phyloP scores from a whole-genome alignment of 2,329 filamentous ascomycete species.

The Aspergillus pseudoterreus region DNA sequence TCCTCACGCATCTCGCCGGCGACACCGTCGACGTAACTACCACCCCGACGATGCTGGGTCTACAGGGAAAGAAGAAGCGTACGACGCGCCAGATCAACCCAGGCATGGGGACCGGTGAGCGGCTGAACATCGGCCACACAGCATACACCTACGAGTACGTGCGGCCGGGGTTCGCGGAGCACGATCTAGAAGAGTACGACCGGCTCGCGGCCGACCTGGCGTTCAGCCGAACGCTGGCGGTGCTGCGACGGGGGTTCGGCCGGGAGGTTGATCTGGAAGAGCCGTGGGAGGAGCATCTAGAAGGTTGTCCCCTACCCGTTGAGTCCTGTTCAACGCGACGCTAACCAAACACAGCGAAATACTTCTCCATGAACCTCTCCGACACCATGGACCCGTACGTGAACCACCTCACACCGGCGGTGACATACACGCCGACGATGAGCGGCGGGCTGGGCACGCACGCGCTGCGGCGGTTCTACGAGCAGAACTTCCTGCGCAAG shows the following conservation, averaged over 20 bases:
- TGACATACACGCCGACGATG: slow-evolving; percentile 34
- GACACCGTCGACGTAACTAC: slow-evolving; percentile 47
- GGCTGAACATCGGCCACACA: slow-evolving; percentile 29
- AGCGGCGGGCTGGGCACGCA: slow-evolving; percentile 41
- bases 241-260: slow-evolving; percentile 59
- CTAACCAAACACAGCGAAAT: slow-evolving; percentile 21
- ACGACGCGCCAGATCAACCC: slow-evolving; percentile 48
- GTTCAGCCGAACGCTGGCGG: slow-evolving; percentile 62
- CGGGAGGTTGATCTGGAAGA: slow-evolving; percentile 35
- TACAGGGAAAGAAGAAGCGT: slow-evolving; percentile 50
- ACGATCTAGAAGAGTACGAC: slow-evolving; percentile 65
- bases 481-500: slow-evolving; percentile 52
- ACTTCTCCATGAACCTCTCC: slow-evolving; percentile 28
- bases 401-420: slow-evolving; percentile 23
- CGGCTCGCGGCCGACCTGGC: slow-evolving; percentile 62
- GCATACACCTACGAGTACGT: slow-evolving; percentile 54
- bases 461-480: slow-evolving; percentile 51
- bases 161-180: slow-evolving; percentile 66
- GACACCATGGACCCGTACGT: slow-evolving; percentile 30
- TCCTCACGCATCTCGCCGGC: slow-evolving; percentile 58
- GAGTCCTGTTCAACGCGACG: too few relatives aligned
- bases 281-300: slow-evolving; percentile 34
- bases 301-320: slow-evolving; percentile 19
- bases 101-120: slow-evolving; percentile 50
- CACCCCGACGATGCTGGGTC: slow-evolving; percentile 49